Base-by-base conservation (phyloP, 306 rosid genomes). In the Morella rubra region DNA sequence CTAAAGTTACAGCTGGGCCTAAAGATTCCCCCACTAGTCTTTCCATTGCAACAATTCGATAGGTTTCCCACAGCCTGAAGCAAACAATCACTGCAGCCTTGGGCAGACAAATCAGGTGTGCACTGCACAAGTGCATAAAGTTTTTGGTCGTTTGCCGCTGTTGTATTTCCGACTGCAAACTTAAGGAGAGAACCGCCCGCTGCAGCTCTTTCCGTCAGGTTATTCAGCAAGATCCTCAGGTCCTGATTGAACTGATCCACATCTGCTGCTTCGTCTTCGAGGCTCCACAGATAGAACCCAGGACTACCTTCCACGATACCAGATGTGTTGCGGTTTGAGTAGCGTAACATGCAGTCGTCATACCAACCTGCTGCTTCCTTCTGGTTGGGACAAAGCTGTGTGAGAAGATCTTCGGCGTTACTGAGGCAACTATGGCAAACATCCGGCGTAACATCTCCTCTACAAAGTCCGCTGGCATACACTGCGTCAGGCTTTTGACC, bases 101-200 rank as follows among this genome's bases (percentile, higher is more conserved):
- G 13, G 14, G 0, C 44, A 0, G 85, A 68, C 72, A 77, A 27
- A 15, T 82, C 85, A 3, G 79, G 85, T 0, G 85, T 68, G 81
- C 85, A 82, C 49, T 82, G 79, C 6, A 40, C 44, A 0, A 77
- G 8, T 6, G 24, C 68, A 59, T 73, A 60, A 13, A 82, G 47
- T 0, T 64, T 73, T 50, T 65, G 41, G 18, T 19, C 55, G 20
- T 44, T 11, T 2, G 56, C 44, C 15, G 4, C 65, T 1, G 41
- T 7, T 4, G 27, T 4, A 45, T 19, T 40, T 58, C 71, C 78
- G 0, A 0, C 4, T 0, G 81, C 74, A 69, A 76, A 81, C 51
- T 64, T 65, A 14, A 66, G 18, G 6, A 14, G 54, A 65, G 79
- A 73, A 16, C 47, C 71, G n/a, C 55, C 74, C 8, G 18, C 0